Percentiles rank a stretch among this genome's conserved stretches.
Evolutionary conservation across 805 yeast species (phyloP).

Genomic region (Metschnikowia amazonensis): DNA sequence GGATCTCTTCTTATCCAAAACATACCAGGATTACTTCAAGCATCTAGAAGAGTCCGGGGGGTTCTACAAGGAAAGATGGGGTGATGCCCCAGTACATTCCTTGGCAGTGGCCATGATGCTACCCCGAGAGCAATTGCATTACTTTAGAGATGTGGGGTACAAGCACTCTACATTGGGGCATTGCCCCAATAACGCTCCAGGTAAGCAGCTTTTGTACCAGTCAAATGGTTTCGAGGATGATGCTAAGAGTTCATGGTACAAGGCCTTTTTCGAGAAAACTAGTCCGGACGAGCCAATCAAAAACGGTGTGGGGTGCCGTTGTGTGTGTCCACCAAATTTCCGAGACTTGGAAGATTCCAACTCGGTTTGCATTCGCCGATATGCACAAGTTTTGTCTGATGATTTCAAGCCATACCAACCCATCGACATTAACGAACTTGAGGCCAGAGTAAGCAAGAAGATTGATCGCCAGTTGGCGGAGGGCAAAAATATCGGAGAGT

Average conservation of each 20-base stretch:
- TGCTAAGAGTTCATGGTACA: slow-evolving; percentile 28
- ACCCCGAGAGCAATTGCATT: slow-evolving; percentile 69
- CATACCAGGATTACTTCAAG: slow-evolving; percentile 65
- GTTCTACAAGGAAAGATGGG: slow-evolving; percentile 91
- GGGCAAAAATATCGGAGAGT: slow-evolving; percentile 18
- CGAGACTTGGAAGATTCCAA: slow-evolving; percentile 53
- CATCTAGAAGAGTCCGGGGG: slow-evolving; percentile 73
- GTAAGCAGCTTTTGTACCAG: slow-evolving; percentile 16
- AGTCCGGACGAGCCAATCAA: slow-evolving; percentile 29
- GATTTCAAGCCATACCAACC: slow-evolving; percentile 20
- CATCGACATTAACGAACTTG: slow-evolving; percentile 25
- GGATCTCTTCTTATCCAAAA: slow-evolving; percentile 62
- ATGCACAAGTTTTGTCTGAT: slow-evolving; percentile 42
- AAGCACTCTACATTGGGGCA: slow-evolving; percentile 76
- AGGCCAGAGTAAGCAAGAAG: slow-evolving; percentile 20
- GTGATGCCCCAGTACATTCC: slow-evolving; percentile 94
- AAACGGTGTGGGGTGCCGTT: slow-evolving; percentile 76
- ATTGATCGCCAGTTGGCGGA: slow-evolving; percentile 19
- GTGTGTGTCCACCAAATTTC: slow-evolving; percentile 60
- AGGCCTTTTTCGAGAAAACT: neutral
- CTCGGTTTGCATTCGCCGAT: slow-evolving; percentile 48
- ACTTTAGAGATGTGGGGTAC: slow-evolving; percentile 91
- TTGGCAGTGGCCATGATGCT: slow-evolving; percentile 77
- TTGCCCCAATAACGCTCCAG: slow-evolving; percentile 64
- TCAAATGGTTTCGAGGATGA: slow-evolving; percentile 26